A percentile compares a stretch with the other conserved stretches of the same genome.
phyloP scores from a whole-genome alignment of 2,329 filamentous ascomycete species.

The Verticillium albo-atrum region DNA sequence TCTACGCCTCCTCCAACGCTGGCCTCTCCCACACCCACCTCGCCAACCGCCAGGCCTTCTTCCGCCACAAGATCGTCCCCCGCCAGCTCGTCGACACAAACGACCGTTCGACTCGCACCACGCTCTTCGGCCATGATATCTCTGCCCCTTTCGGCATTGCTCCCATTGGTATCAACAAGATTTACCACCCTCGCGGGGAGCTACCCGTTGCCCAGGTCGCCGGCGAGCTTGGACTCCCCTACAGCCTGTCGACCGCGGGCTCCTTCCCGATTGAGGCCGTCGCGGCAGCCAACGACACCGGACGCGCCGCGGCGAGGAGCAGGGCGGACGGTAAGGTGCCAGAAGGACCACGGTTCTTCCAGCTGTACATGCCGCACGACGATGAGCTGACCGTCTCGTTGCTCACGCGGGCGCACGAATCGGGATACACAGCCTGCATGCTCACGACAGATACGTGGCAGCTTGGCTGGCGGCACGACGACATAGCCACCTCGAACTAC shows the following conservation, averaged over 20 bases:
- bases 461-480: constrained; percentile 57
- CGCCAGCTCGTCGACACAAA: constrained; percentile 59
- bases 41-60: constrained; percentile 62
- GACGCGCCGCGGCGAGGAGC: neutral
- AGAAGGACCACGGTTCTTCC: constrained; percentile 48
- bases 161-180: constrained; percentile 62
- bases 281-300: constrained; percentile 45
- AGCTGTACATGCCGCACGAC: constrained; percentile 61
- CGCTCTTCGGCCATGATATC: constrained; percentile 56
- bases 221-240: constrained; percentile 53
- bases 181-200: constrained; percentile 56
- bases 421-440: constrained; percentile 53
- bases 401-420: constrained; percentile 47
- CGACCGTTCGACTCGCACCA: constrained; percentile 49
- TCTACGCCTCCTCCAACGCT: neutral
- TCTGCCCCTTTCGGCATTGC: constrained; percentile 51
- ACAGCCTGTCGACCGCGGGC: constrained; percentile 55
- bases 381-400: constrained; percentile 54
- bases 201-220: constrained; percentile 56
- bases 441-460: constrained; percentile 62
- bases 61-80: constrained; percentile 58
- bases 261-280: constrained; percentile 54
- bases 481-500: constrained; percentile 52
- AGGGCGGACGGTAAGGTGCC: neutral
- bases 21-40: constrained; percentile 34